A percentile compares a stretch with the other conserved stretches of the same genome.
phyloP scores from a whole-genome alignment of 257 asterid genomes.

The Linaria vulgaris region DNA sequence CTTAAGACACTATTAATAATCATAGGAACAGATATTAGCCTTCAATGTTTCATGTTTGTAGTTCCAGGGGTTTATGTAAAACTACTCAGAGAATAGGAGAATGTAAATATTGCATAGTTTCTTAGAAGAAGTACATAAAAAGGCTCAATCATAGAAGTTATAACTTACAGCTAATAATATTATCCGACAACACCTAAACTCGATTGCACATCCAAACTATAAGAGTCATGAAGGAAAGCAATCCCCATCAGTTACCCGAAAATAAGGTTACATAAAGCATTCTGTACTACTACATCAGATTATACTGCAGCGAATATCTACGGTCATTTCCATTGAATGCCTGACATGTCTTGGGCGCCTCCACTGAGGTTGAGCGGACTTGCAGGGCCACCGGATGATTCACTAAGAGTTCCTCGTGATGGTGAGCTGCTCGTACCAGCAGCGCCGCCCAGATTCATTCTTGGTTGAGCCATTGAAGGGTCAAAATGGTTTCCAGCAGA shows the following conservation, averaged over 20 bases:
- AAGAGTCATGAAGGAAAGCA: slow-evolving; percentile 2
- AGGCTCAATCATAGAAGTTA: too few relatives aligned
- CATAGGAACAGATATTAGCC: too few relatives aligned
- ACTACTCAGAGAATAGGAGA: too few relatives aligned
- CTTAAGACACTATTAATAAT: too few relatives aligned
- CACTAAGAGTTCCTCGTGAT: slow-evolving; percentile 45
- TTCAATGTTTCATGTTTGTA: too few relatives aligned
- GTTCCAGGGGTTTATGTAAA: too few relatives aligned
- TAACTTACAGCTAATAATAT: too few relatives aligned
- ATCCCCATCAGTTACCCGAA: not conserved
- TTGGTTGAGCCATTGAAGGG: slow-evolving; percentile 28
- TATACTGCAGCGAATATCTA: not conserved
- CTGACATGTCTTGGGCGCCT: slow-evolving; percentile 29
- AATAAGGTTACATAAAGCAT: slow-evolving; percentile 13
- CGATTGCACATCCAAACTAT: slow-evolving; percentile 1
- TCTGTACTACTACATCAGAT: not conserved
- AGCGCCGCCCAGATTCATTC: slow-evolving; percentile 32
- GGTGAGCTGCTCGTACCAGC: slow-evolving; percentile 48
- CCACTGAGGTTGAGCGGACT: slow-evolving; percentile 42
- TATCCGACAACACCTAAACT: slow-evolving; percentile 7
- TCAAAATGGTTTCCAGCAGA: slow-evolving; percentile 26
- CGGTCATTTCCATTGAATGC: slow-evolving; percentile 40
- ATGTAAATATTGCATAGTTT: too few relatives aligned
- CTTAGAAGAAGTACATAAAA: too few relatives aligned
- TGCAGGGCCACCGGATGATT: slow-evolving; percentile 47